A percentile compares a stretch with the other conserved stretches of the same genome.
Conservation (phyloP, 2,329 filamentous ascomycete genomes). For the Aureobasidium sp. region DNA sequence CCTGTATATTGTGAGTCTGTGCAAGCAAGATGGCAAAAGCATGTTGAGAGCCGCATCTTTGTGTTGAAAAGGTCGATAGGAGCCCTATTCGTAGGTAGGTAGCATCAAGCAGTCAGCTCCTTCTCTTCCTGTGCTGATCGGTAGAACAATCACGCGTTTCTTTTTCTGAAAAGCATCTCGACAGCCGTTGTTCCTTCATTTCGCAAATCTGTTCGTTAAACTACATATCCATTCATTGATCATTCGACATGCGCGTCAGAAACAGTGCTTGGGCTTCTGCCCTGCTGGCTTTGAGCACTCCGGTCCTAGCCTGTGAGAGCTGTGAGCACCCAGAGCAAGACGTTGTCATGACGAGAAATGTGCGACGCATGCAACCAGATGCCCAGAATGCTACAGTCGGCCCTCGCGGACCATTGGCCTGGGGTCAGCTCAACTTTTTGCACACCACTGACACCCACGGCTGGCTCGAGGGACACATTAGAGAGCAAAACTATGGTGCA, state of each 20-base stretch:
- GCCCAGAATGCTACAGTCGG: constrained; percentile 31
- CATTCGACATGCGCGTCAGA: background rate
- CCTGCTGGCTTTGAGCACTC: background rate
- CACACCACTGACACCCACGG: constrained; percentile 55
- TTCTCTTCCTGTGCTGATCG: background rate
- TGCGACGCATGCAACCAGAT: constrained; percentile 39
- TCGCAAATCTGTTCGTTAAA: background rate
- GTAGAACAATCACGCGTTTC: background rate
- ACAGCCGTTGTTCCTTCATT: background rate
- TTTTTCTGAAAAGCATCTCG: background rate
- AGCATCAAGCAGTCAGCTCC: background rate
- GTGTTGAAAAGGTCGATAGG: background rate
- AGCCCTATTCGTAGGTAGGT: background rate
- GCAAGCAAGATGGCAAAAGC: constrained; percentile 6
- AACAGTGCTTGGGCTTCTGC: background rate
- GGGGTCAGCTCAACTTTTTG: constrained; percentile 60
- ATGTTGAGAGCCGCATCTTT: background rate
- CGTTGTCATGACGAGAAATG: constrained; percentile 33
- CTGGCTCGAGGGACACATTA: constrained; percentile 38
- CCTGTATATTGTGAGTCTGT: constrained; percentile 1
- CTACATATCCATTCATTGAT: background rate
- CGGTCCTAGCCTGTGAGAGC: constrained; percentile 25
- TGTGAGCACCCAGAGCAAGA: constrained; percentile 36
- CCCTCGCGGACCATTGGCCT: constrained; percentile 42
- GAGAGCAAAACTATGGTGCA: constrained; percentile 53